These are phyloP conservation scores for Beverwykella pulmonaria DNA, from an alignment of 495 filamentous ascomycete species.

Conservation along the genomic window DNA sequence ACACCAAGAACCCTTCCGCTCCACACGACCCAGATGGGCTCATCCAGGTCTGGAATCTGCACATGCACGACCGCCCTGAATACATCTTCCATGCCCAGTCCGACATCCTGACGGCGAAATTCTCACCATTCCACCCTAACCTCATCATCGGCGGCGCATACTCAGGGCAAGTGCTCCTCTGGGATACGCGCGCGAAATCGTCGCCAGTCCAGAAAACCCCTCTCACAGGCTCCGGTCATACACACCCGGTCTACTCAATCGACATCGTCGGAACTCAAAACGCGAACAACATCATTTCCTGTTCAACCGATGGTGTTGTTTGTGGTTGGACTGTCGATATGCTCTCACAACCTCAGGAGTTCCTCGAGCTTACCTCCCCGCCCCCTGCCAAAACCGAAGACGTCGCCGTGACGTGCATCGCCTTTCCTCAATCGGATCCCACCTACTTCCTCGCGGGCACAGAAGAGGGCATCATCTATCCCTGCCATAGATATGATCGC, in stretches of 20 bases:
- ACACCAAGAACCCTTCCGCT: constrained; percentile 93
- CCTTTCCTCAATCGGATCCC: constrained; percentile 91
- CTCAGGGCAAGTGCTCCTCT: constrained; percentile 94
- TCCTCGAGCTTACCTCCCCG: constrained; percentile 81
- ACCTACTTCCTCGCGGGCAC: constrained; percentile 97
- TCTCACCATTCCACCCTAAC: constrained; percentile 96
- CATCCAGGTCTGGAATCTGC: constrained; percentile 95
- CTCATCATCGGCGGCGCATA: constrained; percentile 94
- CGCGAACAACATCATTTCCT: constrained; percentile 95
- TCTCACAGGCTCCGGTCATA: constrained; percentile 87
- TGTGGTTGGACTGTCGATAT: constrained; percentile 98
- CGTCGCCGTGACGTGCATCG: constrained; percentile 92
- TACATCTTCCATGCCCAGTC: constrained; percentile 96
- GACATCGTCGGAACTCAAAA: constrained; percentile 97
- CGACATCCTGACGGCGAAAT: constrained; percentile 92
- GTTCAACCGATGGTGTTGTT: constrained; percentile 93
- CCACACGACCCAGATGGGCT: constrained; percentile 95
- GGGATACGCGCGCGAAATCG: constrained; percentile 89
- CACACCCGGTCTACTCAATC: constrained; percentile 93
- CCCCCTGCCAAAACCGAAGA: constrained; percentile 90
- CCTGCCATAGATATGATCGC: constrained; percentile 94
- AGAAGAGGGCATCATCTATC: constrained; percentile 93
- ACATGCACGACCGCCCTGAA: constrained; percentile 89
- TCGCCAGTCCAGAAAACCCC: constrained; percentile 91
- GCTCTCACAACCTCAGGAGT: constrained; percentile 93